A percentile compares a stretch with the other conserved stretches of the same genome.
Evolutionary conservation across 345 rosid genomes (phyloP).

Genomic region (Aquilaria malaccensis): DNA sequence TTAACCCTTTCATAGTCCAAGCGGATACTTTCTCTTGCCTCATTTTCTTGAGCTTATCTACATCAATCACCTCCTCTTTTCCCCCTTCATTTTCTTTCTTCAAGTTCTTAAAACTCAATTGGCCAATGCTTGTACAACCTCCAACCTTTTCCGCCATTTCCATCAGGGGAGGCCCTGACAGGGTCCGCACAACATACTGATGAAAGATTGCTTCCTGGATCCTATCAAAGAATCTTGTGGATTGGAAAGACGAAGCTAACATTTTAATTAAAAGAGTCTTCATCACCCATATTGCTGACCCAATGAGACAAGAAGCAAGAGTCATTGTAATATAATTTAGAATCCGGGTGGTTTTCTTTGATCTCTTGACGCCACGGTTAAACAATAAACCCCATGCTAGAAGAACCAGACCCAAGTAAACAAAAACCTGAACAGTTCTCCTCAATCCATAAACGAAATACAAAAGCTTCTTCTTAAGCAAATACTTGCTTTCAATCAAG

Average conservation of each 20-base stretch:
- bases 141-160: constrained; percentile 30
- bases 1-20: constrained; percentile 58
- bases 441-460: constrained; percentile 51
- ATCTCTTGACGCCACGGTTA: constrained; percentile 27
- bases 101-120: constrained; percentile 30
- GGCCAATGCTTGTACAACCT: constrained; percentile 19
- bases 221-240: constrained; percentile 42
- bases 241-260: constrained; percentile 42
- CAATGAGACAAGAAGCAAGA: constrained; percentile 30
- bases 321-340: constrained; percentile 32
- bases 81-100: constrained; percentile 19
- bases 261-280: constrained; percentile 38
- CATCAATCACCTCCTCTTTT: constrained; percentile 46
- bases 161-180: constrained; percentile 43
- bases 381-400: constrained; percentile 42
- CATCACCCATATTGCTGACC: constrained; percentile 35
- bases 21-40: constrained; percentile 50
- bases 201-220: constrained; percentile 49
- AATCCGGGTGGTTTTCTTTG: constrained; percentile 18
- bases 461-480: constrained; percentile 48
- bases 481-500: constrained; percentile 37
- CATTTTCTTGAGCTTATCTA: constrained; percentile 47
- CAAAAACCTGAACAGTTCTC: constrained; percentile 31
- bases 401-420: constrained; percentile 39
- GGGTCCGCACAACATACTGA: constrained; percentile 37